phyloP scores from a whole-genome alignment of 164 flowering plant genomes.

The Euptelea pleiosperma region DNA sequence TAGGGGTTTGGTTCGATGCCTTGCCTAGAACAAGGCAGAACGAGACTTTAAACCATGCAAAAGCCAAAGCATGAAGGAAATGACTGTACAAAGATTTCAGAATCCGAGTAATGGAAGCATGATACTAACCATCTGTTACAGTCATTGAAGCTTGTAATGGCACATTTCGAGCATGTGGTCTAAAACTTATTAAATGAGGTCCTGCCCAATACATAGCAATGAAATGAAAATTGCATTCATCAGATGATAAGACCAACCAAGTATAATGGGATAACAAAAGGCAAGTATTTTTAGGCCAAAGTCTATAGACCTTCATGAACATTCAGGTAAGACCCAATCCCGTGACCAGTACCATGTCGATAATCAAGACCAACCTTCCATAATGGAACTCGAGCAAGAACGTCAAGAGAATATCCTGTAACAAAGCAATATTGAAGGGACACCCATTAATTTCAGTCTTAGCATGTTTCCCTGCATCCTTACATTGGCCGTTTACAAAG shows the following conservation, averaged over 20 bases:
- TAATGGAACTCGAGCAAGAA: slow-evolving; percentile 88
- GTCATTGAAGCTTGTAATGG: slow-evolving; percentile 91
- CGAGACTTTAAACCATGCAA: too few species aligned
- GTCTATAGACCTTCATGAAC: slow-evolving; percentile 85
- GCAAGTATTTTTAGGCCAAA: slow-evolving; percentile 3
- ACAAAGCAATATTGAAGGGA: slow-evolving; percentile 13
- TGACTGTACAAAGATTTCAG: not conserved
- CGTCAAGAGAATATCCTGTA: slow-evolving; percentile 75
- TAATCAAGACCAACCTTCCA: slow-evolving; percentile 98
- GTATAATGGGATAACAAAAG: not conserved
- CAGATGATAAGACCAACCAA: not conserved
- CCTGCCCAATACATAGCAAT: slow-evolving; percentile 42
- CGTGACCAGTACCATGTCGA: slow-evolving; percentile 99
- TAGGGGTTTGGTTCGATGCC: too few species aligned
- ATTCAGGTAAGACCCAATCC: slow-evolving; percentile 85
- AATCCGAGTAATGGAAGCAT: slow-evolving; percentile 1
- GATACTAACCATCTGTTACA: slow-evolving; percentile 84
- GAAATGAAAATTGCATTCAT: slow-evolving; percentile 1
- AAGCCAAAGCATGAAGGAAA: too few species aligned
- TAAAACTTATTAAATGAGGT: slow-evolving; percentile 86
- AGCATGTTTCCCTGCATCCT: too few species aligned
- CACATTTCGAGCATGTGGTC: slow-evolving; percentile 74
- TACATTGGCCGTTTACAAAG: too few species aligned
- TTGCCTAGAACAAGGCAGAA: too few species aligned
- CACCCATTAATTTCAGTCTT: too few species aligned